These are phyloP conservation scores for Yamadazyma sp. DNA, from an alignment of 805 yeast species.

Conservation along the genomic window DNA sequence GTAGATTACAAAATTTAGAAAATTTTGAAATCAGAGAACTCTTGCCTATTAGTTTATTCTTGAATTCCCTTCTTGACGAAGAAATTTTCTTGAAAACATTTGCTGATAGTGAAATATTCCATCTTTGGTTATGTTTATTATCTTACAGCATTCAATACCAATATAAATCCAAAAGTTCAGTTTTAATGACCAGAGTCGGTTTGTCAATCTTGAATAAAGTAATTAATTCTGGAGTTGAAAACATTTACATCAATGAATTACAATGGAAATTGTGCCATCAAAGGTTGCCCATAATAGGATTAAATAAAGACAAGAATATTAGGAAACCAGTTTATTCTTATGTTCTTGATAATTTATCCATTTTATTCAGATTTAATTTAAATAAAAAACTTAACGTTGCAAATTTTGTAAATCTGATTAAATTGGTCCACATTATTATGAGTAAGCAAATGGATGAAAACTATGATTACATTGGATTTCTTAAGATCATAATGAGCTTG, in stretches of 20 bases:
- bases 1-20: slow-evolving; percentile 3
- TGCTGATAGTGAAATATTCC: slow-evolving; percentile 13
- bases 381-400: slow-evolving; percentile 32
- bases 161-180: slow-evolving; percentile 23
- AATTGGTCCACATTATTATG: slow-evolving; percentile 7
- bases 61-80: slow-evolving; percentile 8
- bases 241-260: slow-evolving; percentile 28
- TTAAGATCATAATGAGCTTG: slow-evolving; percentile 25
- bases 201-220: slow-evolving; percentile 26
- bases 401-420: slow-evolving; percentile 15
- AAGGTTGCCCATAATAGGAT: slow-evolving; percentile 31
- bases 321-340: slow-evolving; percentile 31
- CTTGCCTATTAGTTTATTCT: slow-evolving; percentile 14
- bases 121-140: slow-evolving; percentile 34
- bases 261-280: slow-evolving; percentile 45
- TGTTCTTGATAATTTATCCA: slow-evolving; percentile 27
- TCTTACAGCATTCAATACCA: slow-evolving; percentile 41
- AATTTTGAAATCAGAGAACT: slow-evolving; percentile 11
- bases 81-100: slow-evolving; percentile 4
- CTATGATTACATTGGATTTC: slow-evolving; percentile 28
- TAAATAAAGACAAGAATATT: slow-evolving; percentile 19
- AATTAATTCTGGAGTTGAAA: slow-evolving; percentile 5
- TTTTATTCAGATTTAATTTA: slow-evolving; percentile 35
- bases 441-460: slow-evolving; percentile 9
- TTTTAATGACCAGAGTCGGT: slow-evolving; percentile 23